Evolutionary conservation across 352 stramenopile species (phyloP), one percentile per base, ranked within the genome.

Genomic region (Pythium brachiatum): DNA sequence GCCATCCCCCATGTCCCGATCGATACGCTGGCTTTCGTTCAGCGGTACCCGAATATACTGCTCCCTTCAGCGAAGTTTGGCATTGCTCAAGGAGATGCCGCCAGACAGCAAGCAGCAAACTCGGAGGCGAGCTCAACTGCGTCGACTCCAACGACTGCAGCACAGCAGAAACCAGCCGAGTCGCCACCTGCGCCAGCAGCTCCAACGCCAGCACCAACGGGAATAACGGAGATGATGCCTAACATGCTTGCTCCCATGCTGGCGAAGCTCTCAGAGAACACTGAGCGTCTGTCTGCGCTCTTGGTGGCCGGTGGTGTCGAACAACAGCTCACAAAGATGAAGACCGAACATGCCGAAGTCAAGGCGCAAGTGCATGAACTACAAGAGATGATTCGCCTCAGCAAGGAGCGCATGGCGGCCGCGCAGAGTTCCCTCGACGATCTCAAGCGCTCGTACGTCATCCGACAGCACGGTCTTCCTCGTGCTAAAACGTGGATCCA

Each of bases 291-390:
- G 32, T 78, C 83, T 26, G 79, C 79, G 0, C 57, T 92, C 5
- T 65, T 89, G 1, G 74, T 85, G 8, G 81, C 80, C 25, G 76
- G 79, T 31, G 82, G 79, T n/a, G 73, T 94, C 2, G 80, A 92
- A 44, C 77, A 89, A 20, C 83, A 92, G 53, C 64, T 93, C 1
- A 53, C 73, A 0, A 91, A 88, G 53, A 83, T 94, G 74, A 88
- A 89, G 52, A 73, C 39, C 23, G 86, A 91, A 44, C 75, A 91
- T 53, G 58, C 76, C 0, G 83, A 94, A 59, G 65, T 84, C 13
- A 92, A 88, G 62, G 74, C 82, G 3, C 81, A 92, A 70, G 75
- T 88, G 6, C 53, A 79, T 5, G 83, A 90, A 46, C 66, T 90
- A 26, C 74, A 92, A 47, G 80, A 78, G 23, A 87, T 83, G 18